Base-by-base conservation (phyloP, 75 land plant genomes). In the Sequoiadendron giganteum region DNA sequence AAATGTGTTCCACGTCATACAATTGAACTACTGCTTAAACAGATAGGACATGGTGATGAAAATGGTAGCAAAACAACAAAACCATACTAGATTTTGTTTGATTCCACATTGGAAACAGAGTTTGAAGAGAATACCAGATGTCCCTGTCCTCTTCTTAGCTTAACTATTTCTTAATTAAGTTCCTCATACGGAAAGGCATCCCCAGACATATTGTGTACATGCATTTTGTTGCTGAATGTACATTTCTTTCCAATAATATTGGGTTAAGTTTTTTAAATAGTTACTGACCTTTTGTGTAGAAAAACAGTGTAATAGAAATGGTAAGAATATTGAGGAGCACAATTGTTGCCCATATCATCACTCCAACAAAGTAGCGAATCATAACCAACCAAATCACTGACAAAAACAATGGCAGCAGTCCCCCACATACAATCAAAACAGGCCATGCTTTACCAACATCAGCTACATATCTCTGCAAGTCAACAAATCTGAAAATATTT, bases 391-490 rank as follows among this genome's bases (percentile, higher is more conserved):
- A 97, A 21, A 94, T 89, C 38, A 95, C 89, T 87, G 99, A 93
- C 6, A 97, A 85, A 87, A 96, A 91, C 39, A 97, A 88, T 28
- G 99, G 99, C 75, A 95, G 45, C 1, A 97, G 82, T 87, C 95
- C 98, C 90, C 99, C 99, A 87, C 99, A 97, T 80, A 97, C 98
- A 85, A 97, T 91, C 88, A 97, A 83, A 72, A 97, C 98, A 25
- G 96, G 98, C 99, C 99, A 97, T 25, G 99, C 86, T 87, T 96
- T 97, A 73, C 96, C 99, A 85, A 97, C 87, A 90, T 97, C 99
- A 84, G 98, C 98, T 81, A 95, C 92, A 90, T 97, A 97, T 85
- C 99, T 94, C 99, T 97, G 96, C 89, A 92, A 85, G 49, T 11
- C 30, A 28, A 45, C 30, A 47, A 47, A n/a, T 40, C 52, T 45